Evolutionary conservation across 805 yeast species (phyloP).

Genomic region (Wickerhamiella sergipiensis): DNA sequence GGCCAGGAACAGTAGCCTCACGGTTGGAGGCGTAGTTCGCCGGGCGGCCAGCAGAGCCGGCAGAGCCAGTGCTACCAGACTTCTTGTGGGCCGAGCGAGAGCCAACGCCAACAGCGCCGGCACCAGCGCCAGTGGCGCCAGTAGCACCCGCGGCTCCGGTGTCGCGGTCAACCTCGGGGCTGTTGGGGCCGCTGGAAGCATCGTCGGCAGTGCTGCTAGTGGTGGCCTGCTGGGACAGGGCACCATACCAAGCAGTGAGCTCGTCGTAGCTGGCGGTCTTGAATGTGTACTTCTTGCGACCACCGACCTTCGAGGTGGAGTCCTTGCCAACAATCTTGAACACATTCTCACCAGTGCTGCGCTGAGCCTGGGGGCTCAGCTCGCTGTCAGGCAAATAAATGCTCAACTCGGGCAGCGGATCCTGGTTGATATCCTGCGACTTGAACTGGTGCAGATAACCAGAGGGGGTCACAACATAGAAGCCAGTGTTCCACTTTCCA

Average conservation of each 20-base stretch:
- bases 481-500: constrained; percentile 30
- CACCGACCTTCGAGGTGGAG: constrained; percentile 20
- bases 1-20: constrained; percentile 8
- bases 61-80: neutral
- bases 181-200: neutral
- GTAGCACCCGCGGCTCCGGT: constrained; percentile 5
- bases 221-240: constrained; percentile 18
- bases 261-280: constrained; percentile 34
- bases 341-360: constrained; percentile 27
- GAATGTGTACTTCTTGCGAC: constrained; percentile 28
- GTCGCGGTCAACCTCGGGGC: constrained; percentile 3
- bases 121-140: constrained; percentile 7
- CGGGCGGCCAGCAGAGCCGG: neutral
- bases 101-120: constrained; percentile 3
- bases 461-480: constrained; percentile 35
- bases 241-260: constrained; percentile 34
- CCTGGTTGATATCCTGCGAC: constrained; percentile 27
- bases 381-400: constrained; percentile 36
- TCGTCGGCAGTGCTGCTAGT: constrained; percentile 1
- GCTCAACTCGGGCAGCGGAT: constrained; percentile 33
- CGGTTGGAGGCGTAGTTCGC: constrained; percentile 1
- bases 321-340: constrained; percentile 35
- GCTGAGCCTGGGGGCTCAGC: constrained; percentile 26
- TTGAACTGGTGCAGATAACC: constrained; percentile 34
- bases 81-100: constrained; percentile 1